Base-by-base conservation (phyloP, 2,329 filamentous ascomycete genomes). In the Leptographium wingfieldii region DNA sequence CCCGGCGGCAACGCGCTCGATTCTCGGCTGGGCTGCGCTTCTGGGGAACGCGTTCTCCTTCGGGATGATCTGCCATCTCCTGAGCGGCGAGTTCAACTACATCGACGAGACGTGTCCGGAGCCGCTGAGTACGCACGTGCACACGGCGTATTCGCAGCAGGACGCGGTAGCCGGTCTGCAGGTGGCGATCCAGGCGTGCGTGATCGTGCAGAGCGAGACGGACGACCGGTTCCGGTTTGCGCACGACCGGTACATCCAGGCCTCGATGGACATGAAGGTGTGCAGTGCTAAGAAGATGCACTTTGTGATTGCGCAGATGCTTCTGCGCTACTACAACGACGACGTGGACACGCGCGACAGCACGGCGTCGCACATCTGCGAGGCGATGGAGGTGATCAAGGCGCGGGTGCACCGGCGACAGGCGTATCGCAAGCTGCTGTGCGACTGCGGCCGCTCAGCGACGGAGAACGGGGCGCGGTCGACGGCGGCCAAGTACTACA, bases 171-270 rank as follows among this genome's bases (percentile, higher is more conserved):
- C 81, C 52, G 92, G 90, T 0, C 78, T 97, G n/a, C 90, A 96
- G 69, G 84, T 83, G 35, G 84, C 91, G 11, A 80, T 96, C 22
- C 83, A 90, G 66, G 82, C 87, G 4, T 95, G 88, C 67, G 84
- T 96, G 58, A 78, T 97, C 49, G 83, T 92, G 59, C 82, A 89
- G 0, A 89, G 87, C 25, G 89, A 94, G 63, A 85, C 85, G 1
- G 92, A 96, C 67, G 90, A 96, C 70, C 81, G 85, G 49, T 96
- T 96, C 71, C 84, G 85, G 40, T 96, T 96, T 70, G 85, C 86
- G 40, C 92, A 96, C 70, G 92, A 96, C 70, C 83, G 92, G 58
- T 95, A 95, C 67, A 80, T 91, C 57, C 84, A 88, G 68, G 90
- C 89, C 19, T 85, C 90, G 6, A 77, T 81, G 16, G 80, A 82